Evolutionary conservation across 495 filamentous ascomycete genomes (phyloP), one percentile per base, ranked within the genome.

Genomic region (Aspergillus sclerotioniger): DNA sequence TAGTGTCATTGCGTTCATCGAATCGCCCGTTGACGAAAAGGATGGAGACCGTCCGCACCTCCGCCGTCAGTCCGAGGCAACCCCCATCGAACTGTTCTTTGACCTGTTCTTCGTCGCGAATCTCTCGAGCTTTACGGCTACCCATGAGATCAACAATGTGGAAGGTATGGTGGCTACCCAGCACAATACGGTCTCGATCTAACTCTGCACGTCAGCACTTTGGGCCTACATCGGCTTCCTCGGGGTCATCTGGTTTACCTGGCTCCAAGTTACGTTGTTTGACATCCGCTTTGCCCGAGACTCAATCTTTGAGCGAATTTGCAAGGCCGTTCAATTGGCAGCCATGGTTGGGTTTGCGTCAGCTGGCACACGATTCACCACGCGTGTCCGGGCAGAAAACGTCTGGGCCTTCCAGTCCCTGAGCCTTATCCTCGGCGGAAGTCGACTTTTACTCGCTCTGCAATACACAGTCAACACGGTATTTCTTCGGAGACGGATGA

Each of bases 71-170:
- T 60, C 62, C 8, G 83, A 86, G 62, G 79, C 82, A 8, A 82
- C 71, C 3, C 73, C 76, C 8, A 77, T 81, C 41, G 81, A 88
- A 60, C 71, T 88, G n/a, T 89, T 89, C 70, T 87, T 82, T 62
- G 86, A 89, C 65, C 71, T 89, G 6, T 89, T 87, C 70, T 85
- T 89, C 60, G 86, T 87, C 17, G 84, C 86, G 46, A 88, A 87
- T 62, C 67, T 88, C 16, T 81, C 80, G n/a, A 85, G 83, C 10
- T 87, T 88, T 61, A 81, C 81, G 1, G 74, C 79, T 56, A 76
- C 76, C 10, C 80, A 85, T 61, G 75, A 82, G 16, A 81, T 87
- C 56, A 72, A 74, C 56, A 75, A 78, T 52, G 60, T 71, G 39
- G 65, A 74, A 59, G 72, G 76, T 77, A 39, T n/a, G 63, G 29